Conservation (phyloP, 176 grass and related monocot species). For the Carex pumila region DNA sequence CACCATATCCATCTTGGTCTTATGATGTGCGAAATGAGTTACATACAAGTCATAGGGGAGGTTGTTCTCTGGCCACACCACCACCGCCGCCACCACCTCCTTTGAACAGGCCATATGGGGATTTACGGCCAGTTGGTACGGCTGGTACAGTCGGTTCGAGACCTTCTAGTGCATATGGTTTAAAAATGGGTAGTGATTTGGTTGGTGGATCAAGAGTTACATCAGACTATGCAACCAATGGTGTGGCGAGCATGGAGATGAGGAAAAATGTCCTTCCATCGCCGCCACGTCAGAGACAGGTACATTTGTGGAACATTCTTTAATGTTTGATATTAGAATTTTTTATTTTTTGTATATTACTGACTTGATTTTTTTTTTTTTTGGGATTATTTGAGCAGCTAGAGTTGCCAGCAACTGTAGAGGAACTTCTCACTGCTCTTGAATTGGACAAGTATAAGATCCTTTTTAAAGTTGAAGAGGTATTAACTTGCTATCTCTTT, state of each 20-base stretch:
- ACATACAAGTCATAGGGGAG: neutral
- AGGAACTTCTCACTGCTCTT: conserved; percentile 54
- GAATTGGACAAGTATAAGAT: conserved; percentile 75
- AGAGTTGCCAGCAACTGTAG: conserved; percentile 48
- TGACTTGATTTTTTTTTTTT: neutral
- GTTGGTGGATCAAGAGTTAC: conserved; percentile 2
- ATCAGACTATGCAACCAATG: neutral
- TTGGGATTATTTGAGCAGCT: conserved; percentile 39
- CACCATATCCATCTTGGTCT: neutral
- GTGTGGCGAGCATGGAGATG: neutral
- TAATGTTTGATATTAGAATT: neutral
- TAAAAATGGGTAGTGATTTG: neutral
- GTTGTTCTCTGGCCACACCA: neutral
- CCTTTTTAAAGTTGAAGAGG: conserved; percentile 93
- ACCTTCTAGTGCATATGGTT: conserved; percentile 15
- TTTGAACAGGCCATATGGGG: neutral
- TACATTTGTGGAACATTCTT: neutral
- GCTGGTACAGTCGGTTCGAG: neutral
- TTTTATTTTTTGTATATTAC: neutral
- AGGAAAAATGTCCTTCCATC: neutral
- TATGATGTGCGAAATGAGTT: conserved; percentile 1
- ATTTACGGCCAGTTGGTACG: neutral
- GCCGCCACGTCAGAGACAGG: neutral
- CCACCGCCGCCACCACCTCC: neutral
- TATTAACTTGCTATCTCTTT: conserved; percentile 13